Percentiles rank a stretch among this genome's conserved stretches.
Conservation (phyloP, 1,284 basidiomycete species). For the Leucoagaricus sp. region DNA sequence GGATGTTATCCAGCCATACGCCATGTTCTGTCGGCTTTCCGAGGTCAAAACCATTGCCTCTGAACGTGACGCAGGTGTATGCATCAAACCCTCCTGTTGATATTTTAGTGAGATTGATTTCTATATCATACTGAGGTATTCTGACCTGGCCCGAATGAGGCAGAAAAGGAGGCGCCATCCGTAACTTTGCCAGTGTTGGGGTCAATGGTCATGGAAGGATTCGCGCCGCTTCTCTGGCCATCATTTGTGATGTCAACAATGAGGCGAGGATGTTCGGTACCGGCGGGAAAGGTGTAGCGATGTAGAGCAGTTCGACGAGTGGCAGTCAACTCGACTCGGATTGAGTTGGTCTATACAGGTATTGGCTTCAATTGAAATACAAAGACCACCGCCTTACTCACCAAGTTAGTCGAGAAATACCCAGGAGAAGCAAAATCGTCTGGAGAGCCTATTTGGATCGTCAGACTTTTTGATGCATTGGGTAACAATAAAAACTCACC, state of each 20-base stretch:
- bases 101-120: slow-evolving; percentile 24
- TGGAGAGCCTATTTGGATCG: slow-evolving; percentile 42
- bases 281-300: slow-evolving; percentile 49
- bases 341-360: slow-evolving; percentile 46
- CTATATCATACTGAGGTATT: neutral
- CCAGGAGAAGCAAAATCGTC: slow-evolving; percentile 63
- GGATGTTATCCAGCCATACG: slow-evolving; percentile 53
- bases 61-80: slow-evolving; percentile 62
- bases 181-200: slow-evolving; percentile 45
- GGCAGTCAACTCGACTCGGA: slow-evolving; percentile 60
- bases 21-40: slow-evolving; percentile 52
- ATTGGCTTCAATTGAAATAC: neutral
- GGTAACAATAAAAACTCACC: slow-evolving; percentile 38
- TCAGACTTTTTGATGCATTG: neutral
- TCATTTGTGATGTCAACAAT: slow-evolving; percentile 62
- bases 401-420: slow-evolving; percentile 53
- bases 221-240: slow-evolving; percentile 50
- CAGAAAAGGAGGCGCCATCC: slow-evolving; percentile 40
- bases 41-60: slow-evolving; percentile 52
- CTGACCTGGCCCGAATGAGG: slow-evolving; percentile 51
- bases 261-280: slow-evolving; percentile 45
- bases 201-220: slow-evolving; percentile 47
- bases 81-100: slow-evolving; percentile 53
- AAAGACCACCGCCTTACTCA: neutral
- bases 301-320: slow-evolving; percentile 57